Conservation (phyloP, 2,329 filamentous ascomycete genomes). For the Orbilia ellipsospora region DNA sequence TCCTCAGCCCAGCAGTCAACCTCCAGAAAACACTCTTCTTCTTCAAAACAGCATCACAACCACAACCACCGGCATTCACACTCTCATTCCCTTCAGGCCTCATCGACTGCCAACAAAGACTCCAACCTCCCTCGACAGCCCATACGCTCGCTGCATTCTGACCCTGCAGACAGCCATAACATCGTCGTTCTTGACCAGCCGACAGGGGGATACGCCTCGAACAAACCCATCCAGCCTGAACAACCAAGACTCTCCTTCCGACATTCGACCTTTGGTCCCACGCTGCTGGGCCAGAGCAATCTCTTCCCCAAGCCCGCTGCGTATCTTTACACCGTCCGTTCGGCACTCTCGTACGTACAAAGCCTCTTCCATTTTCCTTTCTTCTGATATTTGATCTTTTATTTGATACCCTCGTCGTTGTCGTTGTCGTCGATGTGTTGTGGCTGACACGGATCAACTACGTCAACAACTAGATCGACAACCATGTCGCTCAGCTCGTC, state of each 20-base stretch:
- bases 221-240: conserved; percentile 47
- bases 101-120: conserved; percentile 32
- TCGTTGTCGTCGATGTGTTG: conserved; percentile 26
- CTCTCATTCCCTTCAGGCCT: conserved; percentile 24
- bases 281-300: conserved; percentile 38
- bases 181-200: conserved; percentile 39
- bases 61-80: conserved; percentile 8
- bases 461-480: conserved; percentile 40
- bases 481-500: conserved; percentile 39
- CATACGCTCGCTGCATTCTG: conserved; percentile 14
- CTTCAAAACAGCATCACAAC: not conserved
- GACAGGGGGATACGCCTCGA: conserved; percentile 51
- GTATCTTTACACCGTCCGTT: conserved; percentile 48
- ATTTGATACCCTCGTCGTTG: not conserved
- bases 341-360: conserved; percentile 46
- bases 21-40: conserved; percentile 10
- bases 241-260: conserved; percentile 38
- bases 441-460: conserved; percentile 32
- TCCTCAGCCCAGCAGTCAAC: conserved; percentile 27
- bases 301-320: conserved; percentile 54
- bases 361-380: not conserved
- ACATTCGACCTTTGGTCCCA: conserved; percentile 48
- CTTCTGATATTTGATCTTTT: not conserved
- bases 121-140: conserved; percentile 31
- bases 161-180: conserved; percentile 7